Evolutionary conservation across 2,329 filamentous ascomycete genomes (phyloP), one percentile per base, ranked within the genome.

Genomic region (Sporothrix variecibatus): DNA sequence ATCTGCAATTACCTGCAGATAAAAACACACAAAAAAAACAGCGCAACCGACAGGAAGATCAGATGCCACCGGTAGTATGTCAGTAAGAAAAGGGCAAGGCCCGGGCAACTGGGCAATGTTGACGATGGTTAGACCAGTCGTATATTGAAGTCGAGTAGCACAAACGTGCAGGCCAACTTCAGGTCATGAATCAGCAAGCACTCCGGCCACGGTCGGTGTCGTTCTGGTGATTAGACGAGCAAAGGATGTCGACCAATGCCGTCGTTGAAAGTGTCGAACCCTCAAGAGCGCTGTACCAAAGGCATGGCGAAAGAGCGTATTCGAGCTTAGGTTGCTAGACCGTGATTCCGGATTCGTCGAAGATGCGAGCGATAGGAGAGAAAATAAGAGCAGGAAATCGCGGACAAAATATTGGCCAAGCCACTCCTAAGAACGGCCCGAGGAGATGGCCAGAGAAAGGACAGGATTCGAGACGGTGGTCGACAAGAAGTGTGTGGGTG

Each of bases 281-380:
- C 43, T 74, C 68, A 74, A 38, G 60, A 67, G 40, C 38, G 46
- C 28, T 72, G 51, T 68, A 49, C 68, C 58, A 68, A 64, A 74
- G 58, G 60, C 73, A 74, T 74, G 73, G 64, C 68, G 73, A 56
- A 72, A 26, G 49, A 23, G 46, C 3, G 11, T 6, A 26, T n/a
- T n/a, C 58, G 17, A 38, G 23, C n/a, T 23, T 60, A 6, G 38
- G 53, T 12, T 46, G n/a, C 20, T 6, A 43, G 26, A 53, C 40
- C 31, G 46, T 26, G 51, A 64, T 6, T 15, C 72, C 65, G 40
- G 28, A 70, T 53, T 53, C 28, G 72, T 70, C 53, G 15, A 49
- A 51, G n/a, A 49, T 20, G 56, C 40, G 49, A 40, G 11, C 38
- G 31, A 69, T 15, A 31, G 3, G 40, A 31, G 6, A 31, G 20